Evolutionary conservation across 2,329 filamentous ascomycete genomes (phyloP).

Genomic region (Arthrobotrys iridis): DNA sequence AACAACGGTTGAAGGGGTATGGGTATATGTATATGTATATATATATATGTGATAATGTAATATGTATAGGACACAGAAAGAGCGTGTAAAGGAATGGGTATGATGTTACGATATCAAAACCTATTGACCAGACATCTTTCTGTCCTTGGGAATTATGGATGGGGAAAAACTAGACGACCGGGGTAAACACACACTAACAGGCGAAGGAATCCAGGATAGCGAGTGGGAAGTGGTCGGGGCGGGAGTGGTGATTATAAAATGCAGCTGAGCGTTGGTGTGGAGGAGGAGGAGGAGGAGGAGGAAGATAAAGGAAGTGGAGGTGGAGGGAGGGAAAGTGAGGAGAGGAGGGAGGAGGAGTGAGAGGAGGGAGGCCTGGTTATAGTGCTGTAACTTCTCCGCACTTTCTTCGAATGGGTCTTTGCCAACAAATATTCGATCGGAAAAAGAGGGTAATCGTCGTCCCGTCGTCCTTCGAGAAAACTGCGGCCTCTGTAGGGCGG

Average conservation of each 20-base stretch:
- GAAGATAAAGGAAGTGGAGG: not conserved
- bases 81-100: slow-evolving; percentile 55
- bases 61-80: slow-evolving; percentile 50
- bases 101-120: slow-evolving; percentile 53
- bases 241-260: slow-evolving; percentile 25
- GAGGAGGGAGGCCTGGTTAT: slow-evolving; percentile 54
- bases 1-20: slow-evolving; percentile 30
- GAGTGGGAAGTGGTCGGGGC: slow-evolving; percentile 47
- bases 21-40: slow-evolving; percentile 52
- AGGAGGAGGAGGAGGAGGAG: not conserved
- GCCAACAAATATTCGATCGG: slow-evolving; percentile 55
- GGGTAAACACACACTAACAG: slow-evolving; percentile 50
- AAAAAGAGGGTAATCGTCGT: slow-evolving; percentile 54
- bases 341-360: slow-evolving; percentile 32
- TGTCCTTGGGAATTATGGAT: slow-evolving; percentile 25
- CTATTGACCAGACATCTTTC: slow-evolving; percentile 54
- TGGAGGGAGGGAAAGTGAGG: slow-evolving; percentile 37
- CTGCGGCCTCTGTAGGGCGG: slow-evolving; percentile 41
- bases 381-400: slow-evolving; percentile 54
- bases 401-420: slow-evolving; percentile 54
- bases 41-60: slow-evolving; percentile 36
- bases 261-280: slow-evolving; percentile 27
- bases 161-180: slow-evolving; percentile 46
- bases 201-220: slow-evolving; percentile 55
- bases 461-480: slow-evolving; percentile 46